Evolutionary conservation across 768 basidiomycete species (phyloP), one percentile per base, ranked within the genome.

Genomic region (Phanerochaete sordida): DNA sequence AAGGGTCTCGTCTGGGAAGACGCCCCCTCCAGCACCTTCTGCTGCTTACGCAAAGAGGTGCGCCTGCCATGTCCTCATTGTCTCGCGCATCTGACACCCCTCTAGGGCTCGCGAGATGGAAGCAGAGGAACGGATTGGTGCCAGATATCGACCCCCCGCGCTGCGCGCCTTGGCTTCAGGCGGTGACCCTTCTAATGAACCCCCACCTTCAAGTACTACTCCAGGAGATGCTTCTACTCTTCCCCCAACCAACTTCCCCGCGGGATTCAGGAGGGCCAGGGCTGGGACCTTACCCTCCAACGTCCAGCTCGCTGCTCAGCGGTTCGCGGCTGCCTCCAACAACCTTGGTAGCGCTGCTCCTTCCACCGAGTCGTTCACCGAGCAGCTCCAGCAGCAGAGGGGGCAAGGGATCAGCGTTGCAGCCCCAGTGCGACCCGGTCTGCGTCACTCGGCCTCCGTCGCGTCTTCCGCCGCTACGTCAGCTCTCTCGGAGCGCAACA

Each of bases 201-300:
- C 78, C 64, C 74, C 81, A 62, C 76, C 86, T 69, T 81, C 84
- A 69, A 73, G 80, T 70, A 76, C 81, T 66, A 82, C 84, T 49
- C 78, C 83, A 57, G 79, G 77, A 68, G 87, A 90, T 75, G 76
- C 76, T 67, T 73, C 80, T 64, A 72, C 79, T 61, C 69, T 87
- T 70, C 84, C 90, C 67, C 81, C 87, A 64, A 85, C 87, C 72
- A 90, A 85, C 76, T 91, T 85, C 73, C 90, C 91, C 62, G 81
- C 90, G 57, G 91, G 92, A 62, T 96, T 94, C 73, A 86, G 93
- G 77, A 87, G 95, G 80, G 93, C 94, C 70, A 87, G 95, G 86
- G 96, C 95, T 66, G 96, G 95, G 59, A 98, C 95, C 80, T 84
- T 98, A 70, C 95, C 95, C 76, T 96, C 95, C 66, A 95, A 95